Base-by-base conservation (phyloP, 2,329 filamentous ascomycete species). In the Fonsecaea multimorphosa region DNA sequence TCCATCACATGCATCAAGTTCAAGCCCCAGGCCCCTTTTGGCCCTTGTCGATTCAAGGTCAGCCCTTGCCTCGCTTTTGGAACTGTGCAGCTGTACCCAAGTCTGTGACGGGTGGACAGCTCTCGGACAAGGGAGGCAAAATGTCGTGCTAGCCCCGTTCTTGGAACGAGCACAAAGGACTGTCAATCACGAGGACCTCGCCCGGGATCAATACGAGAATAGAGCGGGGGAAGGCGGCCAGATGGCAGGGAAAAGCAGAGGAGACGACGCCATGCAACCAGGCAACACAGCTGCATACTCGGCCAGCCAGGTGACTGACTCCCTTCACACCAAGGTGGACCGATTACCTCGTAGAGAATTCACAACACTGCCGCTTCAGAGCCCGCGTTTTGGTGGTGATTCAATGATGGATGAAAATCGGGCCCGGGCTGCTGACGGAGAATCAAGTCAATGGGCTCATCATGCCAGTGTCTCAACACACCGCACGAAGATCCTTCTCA, bases 1-100 rank as follows among this genome's bases (percentile, higher is more conserved):
- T 61, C 57, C 62, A 64, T 64, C 62, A 64, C 62, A 51, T 51
- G 51, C 46, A 51, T 56, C 56, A 55, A 31, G 16, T 19, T 34
- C 27, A 52, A 55, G 62, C 51, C 22, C 40, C 34, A 61, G 56
- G 51, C 62, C 38, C 27, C 27, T 49, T 64, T 57, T 27, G 62
- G 62, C 16, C 62, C 16, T 12, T 32, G 29, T 24, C 24, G 34
- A 53, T 53, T 31, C 58, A 12, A 54, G 31, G 29, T 22, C n/a
- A 24, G 44, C 46, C 61, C 53, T 58, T 58, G 61, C 53, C 14
- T 60, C 27, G 22, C 24, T 22, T 53, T 38, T 61, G 58, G 58
- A 54, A 61, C 58, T 12, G n/a, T 44, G 58, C 58, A 61, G 46
- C 49, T 46, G n/a, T n/a, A n/a, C n/a, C n/a, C n/a, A n/a, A n/a